These are phyloP conservation scores for Adansonia madagascariensis DNA, from an alignment of 441 rosid genomes.

Conservation along the genomic window DNA sequence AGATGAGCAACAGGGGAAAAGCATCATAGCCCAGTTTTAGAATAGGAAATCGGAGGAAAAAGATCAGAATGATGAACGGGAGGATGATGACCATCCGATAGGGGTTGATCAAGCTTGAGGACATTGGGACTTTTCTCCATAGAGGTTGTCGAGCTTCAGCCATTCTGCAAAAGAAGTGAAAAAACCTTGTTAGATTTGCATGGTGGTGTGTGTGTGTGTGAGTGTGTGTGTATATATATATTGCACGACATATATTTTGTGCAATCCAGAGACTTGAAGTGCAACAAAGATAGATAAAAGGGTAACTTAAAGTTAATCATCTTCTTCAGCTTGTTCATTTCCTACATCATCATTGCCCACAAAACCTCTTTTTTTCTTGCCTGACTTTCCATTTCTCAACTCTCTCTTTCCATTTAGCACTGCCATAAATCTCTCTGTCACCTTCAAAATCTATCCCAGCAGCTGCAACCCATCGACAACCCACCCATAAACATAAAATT, in stretches of 20 bases:
- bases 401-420: slow-evolving; percentile 83
- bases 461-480: slow-evolving; percentile 36
- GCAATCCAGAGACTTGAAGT: not conserved
- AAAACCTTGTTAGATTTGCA: not conserved
- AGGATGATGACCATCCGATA: slow-evolving; percentile 82
- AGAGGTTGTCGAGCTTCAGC: slow-evolving; percentile 93
- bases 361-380: slow-evolving; percentile 81
- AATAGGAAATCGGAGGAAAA: slow-evolving; percentile 83
- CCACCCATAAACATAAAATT: not conserved
- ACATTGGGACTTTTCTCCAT: slow-evolving; percentile 75
- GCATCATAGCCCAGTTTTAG: slow-evolving; percentile 83
- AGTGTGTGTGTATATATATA: too few relatives aligned
- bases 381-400: slow-evolving; percentile 82
- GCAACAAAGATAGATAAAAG: not conserved
- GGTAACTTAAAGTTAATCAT: slow-evolving; percentile 63
- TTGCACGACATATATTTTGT: too few relatives aligned
- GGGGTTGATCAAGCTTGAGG: slow-evolving; percentile 85
- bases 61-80: slow-evolving; percentile 62
- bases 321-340: slow-evolving; percentile 65
- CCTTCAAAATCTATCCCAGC: slow-evolving; percentile 69
- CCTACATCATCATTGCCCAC: slow-evolving; percentile 56
- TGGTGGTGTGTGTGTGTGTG: not conserved
- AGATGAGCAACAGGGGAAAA: slow-evolving; percentile 80
- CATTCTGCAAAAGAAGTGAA: slow-evolving; percentile 46
- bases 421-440: slow-evolving; percentile 62